Conservation (phyloP, 2,329 filamentous ascomycete species). For the Hypomyces perniciosus region DNA sequence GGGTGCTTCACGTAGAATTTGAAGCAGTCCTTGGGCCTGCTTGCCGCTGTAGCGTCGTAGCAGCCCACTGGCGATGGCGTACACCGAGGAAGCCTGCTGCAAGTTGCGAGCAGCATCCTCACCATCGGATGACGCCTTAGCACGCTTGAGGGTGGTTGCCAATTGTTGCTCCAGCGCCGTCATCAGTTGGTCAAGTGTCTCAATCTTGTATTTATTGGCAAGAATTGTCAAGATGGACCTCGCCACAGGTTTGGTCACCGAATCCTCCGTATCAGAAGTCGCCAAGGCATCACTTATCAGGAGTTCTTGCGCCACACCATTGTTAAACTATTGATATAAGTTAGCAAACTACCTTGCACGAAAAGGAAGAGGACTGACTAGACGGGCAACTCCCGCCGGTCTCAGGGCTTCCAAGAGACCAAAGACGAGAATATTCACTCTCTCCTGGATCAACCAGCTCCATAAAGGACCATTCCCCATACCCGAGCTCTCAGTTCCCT, state of each 20-base stretch:
- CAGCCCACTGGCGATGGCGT: conserved; percentile 32
- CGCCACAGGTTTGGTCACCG: conserved; percentile 22
- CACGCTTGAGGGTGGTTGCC: conserved; percentile 15
- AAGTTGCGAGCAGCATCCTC: conserved; percentile 15
- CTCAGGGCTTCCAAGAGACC: conserved; percentile 33
- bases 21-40: conserved; percentile 27
- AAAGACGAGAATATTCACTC: conserved; percentile 31
- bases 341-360: conserved; percentile 3
- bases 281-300: conserved; percentile 23
- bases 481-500: not conserved
- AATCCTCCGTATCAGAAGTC: conserved; percentile 1
- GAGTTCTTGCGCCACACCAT: conserved; percentile 30
- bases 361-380: conserved; percentile 24
- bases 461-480: conserved; percentile 18
- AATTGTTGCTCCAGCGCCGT: conserved; percentile 22
- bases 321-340: conserved; percentile 27
- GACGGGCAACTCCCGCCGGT: conserved; percentile 26
- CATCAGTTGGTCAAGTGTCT: conserved; percentile 24
- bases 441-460: conserved; percentile 27
- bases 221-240: conserved; percentile 36
- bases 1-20: conserved; percentile 31
- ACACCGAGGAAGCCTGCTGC: conserved; percentile 27
- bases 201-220: conserved; percentile 40
- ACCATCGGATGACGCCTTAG: not conserved
- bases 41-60: conserved; percentile 33